Conservation (phyloP, 495 filamentous ascomycete species). For the Penicillium parvum region DNA sequence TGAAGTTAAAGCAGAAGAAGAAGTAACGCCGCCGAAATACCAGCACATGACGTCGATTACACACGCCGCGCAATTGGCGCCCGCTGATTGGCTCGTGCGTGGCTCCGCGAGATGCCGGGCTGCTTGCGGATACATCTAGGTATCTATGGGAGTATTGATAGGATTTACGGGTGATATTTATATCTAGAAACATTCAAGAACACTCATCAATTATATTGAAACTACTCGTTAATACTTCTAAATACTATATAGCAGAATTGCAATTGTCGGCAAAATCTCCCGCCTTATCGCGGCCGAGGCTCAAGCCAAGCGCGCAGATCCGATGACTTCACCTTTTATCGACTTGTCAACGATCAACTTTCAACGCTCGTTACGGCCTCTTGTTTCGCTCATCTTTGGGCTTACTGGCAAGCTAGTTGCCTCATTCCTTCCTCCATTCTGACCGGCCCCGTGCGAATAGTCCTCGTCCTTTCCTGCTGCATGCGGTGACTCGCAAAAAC, state of each 20-base stretch:
- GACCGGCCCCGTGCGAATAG: constrained; percentile 5
- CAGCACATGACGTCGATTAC: constrained; percentile 26
- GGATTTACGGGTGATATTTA: neutral
- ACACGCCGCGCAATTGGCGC: constrained; percentile 6
- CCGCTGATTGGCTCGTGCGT: constrained; percentile 13
- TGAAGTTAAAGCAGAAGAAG: constrained; percentile 2
- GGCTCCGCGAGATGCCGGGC: constrained; percentile 23
- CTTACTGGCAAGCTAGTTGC: no score
- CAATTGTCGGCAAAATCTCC: no score
- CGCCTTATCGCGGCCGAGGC: constrained; percentile 16
- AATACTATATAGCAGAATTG: no score
- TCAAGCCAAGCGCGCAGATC: neutral
- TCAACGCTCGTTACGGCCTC: no score
- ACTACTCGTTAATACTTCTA: no score
- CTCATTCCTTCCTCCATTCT: constrained; percentile 1
- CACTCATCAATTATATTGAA: no score
- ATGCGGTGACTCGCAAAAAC: constrained; percentile 10
- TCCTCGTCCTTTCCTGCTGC: constrained; percentile 8
- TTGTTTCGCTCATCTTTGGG: no score
- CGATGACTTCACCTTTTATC: constrained; percentile 6
- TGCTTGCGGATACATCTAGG: constrained; percentile 3
- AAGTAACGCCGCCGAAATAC: neutral
- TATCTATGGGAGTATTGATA: neutral
- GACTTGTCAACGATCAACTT: neutral
- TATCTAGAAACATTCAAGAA: no score